Percentiles rank a stretch among this genome's conserved stretches.
Evolutionary conservation across 768 basidiomycete genomes (phyloP).

Genomic region (Russula sp.): DNA sequence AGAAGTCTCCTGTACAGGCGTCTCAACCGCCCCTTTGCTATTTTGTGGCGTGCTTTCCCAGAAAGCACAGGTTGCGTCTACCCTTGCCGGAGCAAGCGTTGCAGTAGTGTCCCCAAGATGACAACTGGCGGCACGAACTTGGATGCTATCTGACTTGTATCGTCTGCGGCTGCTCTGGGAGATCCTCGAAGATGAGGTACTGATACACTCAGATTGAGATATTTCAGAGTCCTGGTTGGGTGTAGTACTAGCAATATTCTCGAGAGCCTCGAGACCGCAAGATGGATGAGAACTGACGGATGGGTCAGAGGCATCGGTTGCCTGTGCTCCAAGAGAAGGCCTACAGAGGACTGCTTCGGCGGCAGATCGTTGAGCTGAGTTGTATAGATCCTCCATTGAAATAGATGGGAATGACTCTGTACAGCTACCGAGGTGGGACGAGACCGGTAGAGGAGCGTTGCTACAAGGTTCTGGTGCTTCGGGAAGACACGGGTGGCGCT

Average conservation of each 20-base stretch:
- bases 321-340: background rate
- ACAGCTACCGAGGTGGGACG: background rate
- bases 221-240: background rate
- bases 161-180: conserved; percentile 4
- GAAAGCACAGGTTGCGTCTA: conserved; percentile 4
- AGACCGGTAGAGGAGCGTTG: background rate
- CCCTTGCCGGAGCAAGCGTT: background rate
- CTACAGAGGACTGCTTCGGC: too few relatives aligned
- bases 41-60: background rate
- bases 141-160: conserved; percentile 21
- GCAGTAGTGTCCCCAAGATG: conserved; percentile 9
- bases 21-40: background rate
- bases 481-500: background rate
- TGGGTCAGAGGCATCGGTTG: background rate
- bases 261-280: background rate
- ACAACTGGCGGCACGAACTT: conserved; percentile 1
- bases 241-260: too few relatives aligned
- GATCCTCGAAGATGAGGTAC: background rate
- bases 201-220: background rate
- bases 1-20: background rate
- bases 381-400: conserved; percentile 14
- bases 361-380: background rate
- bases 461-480: background rate
- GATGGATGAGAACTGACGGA: background rate
- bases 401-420: conserved; percentile 6